phyloP scores from a whole-genome alignment of 345 rosid genomes.

The Lagerstroemia speciosa region DNA sequence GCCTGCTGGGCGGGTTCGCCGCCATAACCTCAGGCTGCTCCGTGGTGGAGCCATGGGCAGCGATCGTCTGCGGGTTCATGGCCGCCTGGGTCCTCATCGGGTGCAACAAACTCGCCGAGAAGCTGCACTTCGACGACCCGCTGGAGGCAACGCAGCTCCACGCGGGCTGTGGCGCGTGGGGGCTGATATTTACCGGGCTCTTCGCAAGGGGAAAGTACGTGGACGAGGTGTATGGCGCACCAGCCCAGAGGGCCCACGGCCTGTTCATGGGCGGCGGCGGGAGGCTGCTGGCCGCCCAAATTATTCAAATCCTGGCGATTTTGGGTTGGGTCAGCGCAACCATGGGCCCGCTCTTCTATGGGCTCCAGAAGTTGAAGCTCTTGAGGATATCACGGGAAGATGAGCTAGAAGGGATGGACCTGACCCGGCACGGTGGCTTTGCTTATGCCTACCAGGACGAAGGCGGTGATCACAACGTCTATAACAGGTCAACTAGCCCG shows the following conservation, averaged over 20 bases:
- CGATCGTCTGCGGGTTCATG: constrained; percentile 60
- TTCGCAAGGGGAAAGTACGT: constrained; percentile 45
- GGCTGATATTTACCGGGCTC: constrained; percentile 57
- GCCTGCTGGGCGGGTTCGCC: constrained; percentile 73
- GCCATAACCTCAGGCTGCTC: constrained; percentile 78
- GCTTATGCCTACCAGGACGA: constrained; percentile 68
- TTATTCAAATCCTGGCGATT: constrained; percentile 47
- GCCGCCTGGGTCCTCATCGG: constrained; percentile 58
- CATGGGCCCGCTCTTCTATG: constrained; percentile 59
- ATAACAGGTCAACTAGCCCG: not conserved
- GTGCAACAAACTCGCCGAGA: constrained; percentile 50
- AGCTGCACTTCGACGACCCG: constrained; percentile 44
- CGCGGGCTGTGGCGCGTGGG: constrained; percentile 85
- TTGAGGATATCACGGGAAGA: constrained; percentile 50
- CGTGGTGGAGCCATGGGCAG: constrained; percentile 85
- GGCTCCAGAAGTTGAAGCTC: constrained; percentile 39
- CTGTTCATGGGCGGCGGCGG: constrained; percentile 75
- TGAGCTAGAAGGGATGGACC: constrained; percentile 78
- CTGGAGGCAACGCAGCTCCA: constrained; percentile 74
- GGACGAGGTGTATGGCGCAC: constrained; percentile 39
- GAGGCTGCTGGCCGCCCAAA: constrained; percentile 55
- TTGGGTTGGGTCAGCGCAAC: constrained; percentile 65
- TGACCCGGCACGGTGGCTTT: constrained; percentile 70
- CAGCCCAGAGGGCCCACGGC: constrained; percentile 33
- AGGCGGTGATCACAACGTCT: constrained; percentile 17